Percentiles rank a stretch among this genome's conserved stretches.
Conservation (phyloP, 208 protist species). For the Acanthamoeba culbertsoni region DNA sequence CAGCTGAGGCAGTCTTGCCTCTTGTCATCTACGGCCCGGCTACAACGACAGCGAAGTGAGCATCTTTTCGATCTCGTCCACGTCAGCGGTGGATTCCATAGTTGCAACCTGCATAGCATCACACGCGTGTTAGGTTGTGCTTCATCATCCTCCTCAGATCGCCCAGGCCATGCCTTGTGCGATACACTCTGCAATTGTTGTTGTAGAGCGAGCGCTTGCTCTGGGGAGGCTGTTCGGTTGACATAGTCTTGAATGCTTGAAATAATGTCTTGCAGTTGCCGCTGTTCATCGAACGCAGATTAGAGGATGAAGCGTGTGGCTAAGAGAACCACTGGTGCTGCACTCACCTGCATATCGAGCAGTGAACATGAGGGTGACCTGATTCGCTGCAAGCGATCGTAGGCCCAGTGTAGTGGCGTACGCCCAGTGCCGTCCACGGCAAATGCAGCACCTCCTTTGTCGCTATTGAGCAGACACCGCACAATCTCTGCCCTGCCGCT, state of each 20-base stretch:
- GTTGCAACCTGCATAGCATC: neutral
- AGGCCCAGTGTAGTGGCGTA: neutral
- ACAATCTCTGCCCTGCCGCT: neutral
- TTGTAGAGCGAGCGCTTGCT: neutral
- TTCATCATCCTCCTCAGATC: neutral
- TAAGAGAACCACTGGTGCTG: neutral
- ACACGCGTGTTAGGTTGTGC: neutral
- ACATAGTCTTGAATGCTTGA: neutral
- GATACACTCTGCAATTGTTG: neutral
- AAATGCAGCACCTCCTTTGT: neutral
- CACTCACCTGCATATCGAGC: neutral
- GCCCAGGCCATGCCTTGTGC: neutral
- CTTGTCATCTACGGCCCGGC: too few relatives aligned
- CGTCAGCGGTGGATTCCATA: neutral
- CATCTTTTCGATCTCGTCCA: constrained; percentile 21
- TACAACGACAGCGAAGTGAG: neutral
- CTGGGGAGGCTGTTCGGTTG: neutral
- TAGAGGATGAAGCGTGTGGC: neutral
- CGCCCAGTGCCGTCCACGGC: neutral
- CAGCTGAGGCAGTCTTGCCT: too few relatives aligned
- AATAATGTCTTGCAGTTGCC: constrained; percentile 6
- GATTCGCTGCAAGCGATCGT: constrained; percentile 7
- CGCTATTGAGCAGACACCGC: neutral
- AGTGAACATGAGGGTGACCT: neutral
- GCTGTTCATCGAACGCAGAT: neutral